Evolutionary conservation across 2,329 filamentous ascomycete species (phyloP), one percentile per base, ranked within the genome.

Genomic region (Verruconis gallopava): DNA sequence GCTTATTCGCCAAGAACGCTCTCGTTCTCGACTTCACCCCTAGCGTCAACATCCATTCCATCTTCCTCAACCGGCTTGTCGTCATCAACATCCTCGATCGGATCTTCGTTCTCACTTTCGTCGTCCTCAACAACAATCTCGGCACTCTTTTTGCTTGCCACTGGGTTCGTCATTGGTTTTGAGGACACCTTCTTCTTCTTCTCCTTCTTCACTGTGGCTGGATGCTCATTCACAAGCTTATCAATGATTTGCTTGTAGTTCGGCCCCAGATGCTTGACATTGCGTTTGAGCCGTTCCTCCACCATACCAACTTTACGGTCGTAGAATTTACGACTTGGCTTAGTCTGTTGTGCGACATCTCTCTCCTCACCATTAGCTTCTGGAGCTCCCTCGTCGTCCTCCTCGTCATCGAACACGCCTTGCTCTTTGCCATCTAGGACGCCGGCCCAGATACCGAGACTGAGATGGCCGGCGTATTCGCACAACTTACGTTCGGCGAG

Each of bases 181-280:
- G 37, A 45, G 32, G 14, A 20, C 36, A 13, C 18, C 46, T 50
- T 44, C 53, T 57, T 53, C 40, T 63, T 60, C 34, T 55, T 58
- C 44, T 61, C 48, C 40, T 67, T 65, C 50, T 69, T 68, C 34
- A 73, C 59, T 53, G 46, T 46, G 12, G 35, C 40, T 32, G 36
- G 30, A 79, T 77, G 35, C 38, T 71, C 68, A 44, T 81, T 75
- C 52, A 94, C 86, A 3, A 96, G 67, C 57, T 81, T 91, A 5
- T 76, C 74, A 3, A 94, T 66, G 4, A 95, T 77, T 52, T 91
- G 85, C 54, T 81, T 84, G 68, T 84, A 93, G 56, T 91, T 95
- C 36, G 74, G 67, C 2, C 91, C 91, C 3, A 98, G 71, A 54
- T 76, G 78, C n/a, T 66, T 67, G 55, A 81, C 81, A 61, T 98